A percentile compares a stretch with the other conserved stretches of the same genome.
These are phyloP conservation scores for Picea abies DNA, from an alignment of 83 land plant genomes.

Conservation along the genomic window DNA sequence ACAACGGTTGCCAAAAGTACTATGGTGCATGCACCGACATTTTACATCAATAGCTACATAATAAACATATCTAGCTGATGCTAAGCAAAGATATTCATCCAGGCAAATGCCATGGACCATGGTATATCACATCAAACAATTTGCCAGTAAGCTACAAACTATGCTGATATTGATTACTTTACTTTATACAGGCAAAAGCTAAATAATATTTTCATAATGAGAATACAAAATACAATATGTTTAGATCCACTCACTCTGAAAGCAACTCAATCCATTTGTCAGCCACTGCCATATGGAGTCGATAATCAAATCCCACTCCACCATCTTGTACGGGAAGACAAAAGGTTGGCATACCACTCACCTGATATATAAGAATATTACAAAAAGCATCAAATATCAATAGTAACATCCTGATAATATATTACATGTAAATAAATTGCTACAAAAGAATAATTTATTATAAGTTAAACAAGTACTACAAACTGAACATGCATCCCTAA, in stretches of 20 bases:
- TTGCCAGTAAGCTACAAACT: background rate
- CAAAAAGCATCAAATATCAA: background rate
- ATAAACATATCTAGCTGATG: background rate
- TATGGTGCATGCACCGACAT: background rate
- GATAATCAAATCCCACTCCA: conserved; percentile 88
- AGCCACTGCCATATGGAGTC: conserved; percentile 95
- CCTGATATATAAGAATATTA: conserved; percentile 37
- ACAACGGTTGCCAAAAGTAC: background rate
- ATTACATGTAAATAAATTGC: conserved; percentile 1
- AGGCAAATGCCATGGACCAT: background rate
- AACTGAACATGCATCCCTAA: background rate
- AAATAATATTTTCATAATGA: background rate
- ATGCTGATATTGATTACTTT: background rate
- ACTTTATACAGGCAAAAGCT: background rate
- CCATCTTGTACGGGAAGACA: conserved; percentile 83
- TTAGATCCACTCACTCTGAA: conserved; percentile 26
- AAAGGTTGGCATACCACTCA: conserved; percentile 95
- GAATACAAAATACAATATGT: background rate
- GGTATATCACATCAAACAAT: background rate
- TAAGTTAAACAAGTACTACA: background rate
- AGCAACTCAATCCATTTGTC: conserved; percentile 97
- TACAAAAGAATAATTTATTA: background rate
- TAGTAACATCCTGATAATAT: background rate
- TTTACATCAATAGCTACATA: background rate
- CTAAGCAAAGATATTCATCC: background rate